phyloP scores from a whole-genome alignment of 2,329 filamentous ascomycete species.

The Exophiala phaeomuriformis region DNA sequence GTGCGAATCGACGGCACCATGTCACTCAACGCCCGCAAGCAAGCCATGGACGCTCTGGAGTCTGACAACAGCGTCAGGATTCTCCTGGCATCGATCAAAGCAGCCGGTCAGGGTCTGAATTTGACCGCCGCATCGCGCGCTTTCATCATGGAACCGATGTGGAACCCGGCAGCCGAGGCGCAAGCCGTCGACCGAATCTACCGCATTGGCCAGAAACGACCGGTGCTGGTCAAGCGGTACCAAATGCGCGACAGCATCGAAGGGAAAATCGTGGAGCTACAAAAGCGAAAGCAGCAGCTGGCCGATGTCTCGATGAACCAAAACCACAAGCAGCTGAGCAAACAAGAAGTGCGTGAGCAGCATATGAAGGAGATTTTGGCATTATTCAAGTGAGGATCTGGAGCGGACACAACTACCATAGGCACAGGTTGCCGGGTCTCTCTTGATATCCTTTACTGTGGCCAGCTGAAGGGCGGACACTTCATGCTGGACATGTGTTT shows the following conservation, averaged over 20 bases:
- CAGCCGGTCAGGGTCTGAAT: constrained; percentile 86
- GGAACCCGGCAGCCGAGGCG: constrained; percentile 89
- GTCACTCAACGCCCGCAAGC: constrained; percentile 64
- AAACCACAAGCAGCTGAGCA: constrained; percentile 31
- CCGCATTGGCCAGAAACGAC: constrained; percentile 79
- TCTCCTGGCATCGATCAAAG: constrained; percentile 85
- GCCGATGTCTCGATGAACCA: constrained; percentile 79
- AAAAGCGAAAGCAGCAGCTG: constrained; percentile 86
- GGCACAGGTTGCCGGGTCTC: too few relatives aligned
- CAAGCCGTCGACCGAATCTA: constrained; percentile 93
- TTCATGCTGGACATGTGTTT: too few relatives aligned
- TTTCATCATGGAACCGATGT: constrained; percentile 97
- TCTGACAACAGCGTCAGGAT: constrained; percentile 64
- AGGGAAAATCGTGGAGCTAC: constrained; percentile 82
- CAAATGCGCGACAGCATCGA: constrained; percentile 90
- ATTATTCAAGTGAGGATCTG: constrained; percentile 24
- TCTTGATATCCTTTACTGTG: too few relatives aligned
- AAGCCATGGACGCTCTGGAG: constrained; percentile 70
- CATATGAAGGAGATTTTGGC: constrained; percentile 26
- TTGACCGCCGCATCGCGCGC: constrained; percentile 77
- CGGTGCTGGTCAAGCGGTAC: constrained; percentile 78
- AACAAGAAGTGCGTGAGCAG: constrained; percentile 25
- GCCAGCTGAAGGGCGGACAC: too few relatives aligned
- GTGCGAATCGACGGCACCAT: constrained; percentile 88
- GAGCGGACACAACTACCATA: background rate